phyloP scores from a whole-genome alignment of 495 filamentous ascomycete species.

The Neurospora sp. region DNA sequence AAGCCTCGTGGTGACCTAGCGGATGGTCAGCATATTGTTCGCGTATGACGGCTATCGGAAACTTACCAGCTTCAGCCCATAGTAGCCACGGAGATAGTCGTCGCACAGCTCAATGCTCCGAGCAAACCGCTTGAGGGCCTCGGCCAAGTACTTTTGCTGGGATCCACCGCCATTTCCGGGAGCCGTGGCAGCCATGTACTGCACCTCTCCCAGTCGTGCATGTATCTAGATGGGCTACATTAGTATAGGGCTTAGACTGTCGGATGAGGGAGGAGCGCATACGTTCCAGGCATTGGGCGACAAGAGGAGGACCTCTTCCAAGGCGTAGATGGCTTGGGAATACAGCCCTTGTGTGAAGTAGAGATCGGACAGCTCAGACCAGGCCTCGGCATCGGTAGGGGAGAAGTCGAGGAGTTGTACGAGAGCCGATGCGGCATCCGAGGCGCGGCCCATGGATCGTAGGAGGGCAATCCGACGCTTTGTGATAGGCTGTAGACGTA shows the following conservation, averaged over 20 bases:
- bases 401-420: conserved; percentile 66
- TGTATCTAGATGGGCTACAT: conserved; percentile 51
- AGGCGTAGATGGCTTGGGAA: conserved; percentile 72
- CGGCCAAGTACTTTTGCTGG: conserved; percentile 44
- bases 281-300: conserved; percentile 96
- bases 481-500: conserved; percentile 53
- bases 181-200: conserved; percentile 55
- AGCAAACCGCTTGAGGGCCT: conserved; percentile 73
- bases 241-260: conserved; percentile 15
- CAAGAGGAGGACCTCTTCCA: conserved; percentile 83
- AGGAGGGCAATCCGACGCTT: conserved; percentile 81
- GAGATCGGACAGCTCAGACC: conserved; percentile 82
- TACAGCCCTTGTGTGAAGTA: conserved; percentile 70
- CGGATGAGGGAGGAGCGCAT: conserved; percentile 21
- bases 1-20: conserved; percentile 31
- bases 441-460: conserved; percentile 51
- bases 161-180: conserved; percentile 29
- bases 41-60: background rate
- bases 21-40: conserved; percentile 7
- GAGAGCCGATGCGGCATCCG: conserved; percentile 65
- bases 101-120: conserved; percentile 89
- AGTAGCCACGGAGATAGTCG: conserved; percentile 83
- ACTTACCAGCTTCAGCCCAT: conserved; percentile 73
- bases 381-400: conserved; percentile 87
- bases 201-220: conserved; percentile 73